Base-by-base conservation (phyloP, 202 grass and related monocot species). In the Hordeum pubiflorum region DNA sequence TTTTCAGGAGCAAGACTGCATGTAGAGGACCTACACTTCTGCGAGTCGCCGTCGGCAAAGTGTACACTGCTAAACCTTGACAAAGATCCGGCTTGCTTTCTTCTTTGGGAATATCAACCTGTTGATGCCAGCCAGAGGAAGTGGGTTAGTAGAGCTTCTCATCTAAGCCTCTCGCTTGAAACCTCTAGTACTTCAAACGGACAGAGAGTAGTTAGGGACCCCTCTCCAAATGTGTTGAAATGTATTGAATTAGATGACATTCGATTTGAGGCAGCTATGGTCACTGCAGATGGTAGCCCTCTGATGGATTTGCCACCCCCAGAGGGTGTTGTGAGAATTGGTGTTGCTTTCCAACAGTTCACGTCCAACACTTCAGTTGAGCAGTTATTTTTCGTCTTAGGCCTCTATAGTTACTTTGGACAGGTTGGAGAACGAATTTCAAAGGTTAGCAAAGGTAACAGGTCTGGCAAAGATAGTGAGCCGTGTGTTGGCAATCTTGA, bases 381-480 rank as follows among this genome's bases (percentile, higher is more conserved):
- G 81, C 96, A 99, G 75, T 77, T 96, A 34, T 93, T 99, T 87
- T 99, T 99, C 79, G 96, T 99, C 23, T 83, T 99, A 79, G 89
- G 94, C 81, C 86, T 99, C 61, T 99, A 96, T 87, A 74, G 86
- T 79, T 96, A 99, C 82, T 99, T 99, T 90, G 96, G 92, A 59
- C 61, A 87, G 82, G 89, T 99, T 75, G 89, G 86, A 85, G 96
- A 99, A 65, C 84, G 75, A 75, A 87, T 99, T 69, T 88, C 89
- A 85, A 99, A 90, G 78, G 89, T 89, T 62, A 91, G 89, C 81
- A 91, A 92, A 87, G 62, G 70, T 40, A 96, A 79, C 78, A 93
- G 59, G 56, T 81, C 86, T 54, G 77, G 57, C 36, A 67, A 43
- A 44, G 84, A 66, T 76, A 58, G 67, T 27, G 72, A 91, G 29